These are phyloP conservation scores for Tubosaeta brunneosetosa DNA, from an alignment of 768 basidiomycete genomes.

Conservation along the genomic window DNA sequence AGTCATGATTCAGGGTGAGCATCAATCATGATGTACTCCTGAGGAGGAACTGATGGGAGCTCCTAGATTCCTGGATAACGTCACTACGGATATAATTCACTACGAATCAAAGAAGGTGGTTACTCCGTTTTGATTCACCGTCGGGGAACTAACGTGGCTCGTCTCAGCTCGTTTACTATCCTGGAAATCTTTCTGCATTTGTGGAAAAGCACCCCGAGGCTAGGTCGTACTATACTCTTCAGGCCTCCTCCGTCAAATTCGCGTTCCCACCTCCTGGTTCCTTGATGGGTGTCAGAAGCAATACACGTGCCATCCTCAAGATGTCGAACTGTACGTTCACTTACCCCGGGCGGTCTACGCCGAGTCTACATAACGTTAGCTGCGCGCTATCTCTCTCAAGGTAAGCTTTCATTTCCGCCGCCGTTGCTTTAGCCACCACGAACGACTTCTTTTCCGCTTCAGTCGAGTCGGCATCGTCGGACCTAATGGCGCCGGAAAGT, in stretches of 20 bases:
- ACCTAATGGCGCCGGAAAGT: slow-evolving; percentile 95
- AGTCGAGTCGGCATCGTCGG: slow-evolving; percentile 91
- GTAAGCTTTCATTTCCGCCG: slow-evolving; percentile 37
- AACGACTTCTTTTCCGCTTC: slow-evolving; percentile 21
- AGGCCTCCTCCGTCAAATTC: slow-evolving; percentile 91
- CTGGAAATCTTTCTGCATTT: slow-evolving; percentile 86
- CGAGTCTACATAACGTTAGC: slow-evolving; percentile 82
- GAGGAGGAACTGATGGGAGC: slow-evolving; percentile 6
- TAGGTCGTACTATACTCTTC: slow-evolving; percentile 93
- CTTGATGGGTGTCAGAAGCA: slow-evolving; percentile 94
- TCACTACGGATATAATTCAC: slow-evolving; percentile 96
- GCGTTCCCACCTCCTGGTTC: slow-evolving; percentile 94
- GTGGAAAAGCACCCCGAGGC: slow-evolving; percentile 90
- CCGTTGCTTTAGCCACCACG: slow-evolving; percentile 12
- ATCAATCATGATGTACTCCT: slow-evolving; percentile 2
- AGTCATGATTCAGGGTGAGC: slow-evolving; percentile 93
- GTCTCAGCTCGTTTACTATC: slow-evolving; percentile 82
- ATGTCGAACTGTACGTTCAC: slow-evolving; percentile 89
- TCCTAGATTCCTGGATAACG: slow-evolving; percentile 82
- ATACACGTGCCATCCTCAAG: slow-evolving; percentile 93
- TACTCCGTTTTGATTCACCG: slow-evolving; percentile 14
- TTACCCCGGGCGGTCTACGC: slow-evolving; percentile 78
- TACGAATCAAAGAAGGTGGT: slow-evolving; percentile 88
- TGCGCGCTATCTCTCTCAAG: slow-evolving; percentile 93
- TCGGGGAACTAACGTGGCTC: slow-evolving; percentile 11